Base-by-base conservation (phyloP, 1,284 basidiomycete species). In the Tranzscheliella williamsii region DNA sequence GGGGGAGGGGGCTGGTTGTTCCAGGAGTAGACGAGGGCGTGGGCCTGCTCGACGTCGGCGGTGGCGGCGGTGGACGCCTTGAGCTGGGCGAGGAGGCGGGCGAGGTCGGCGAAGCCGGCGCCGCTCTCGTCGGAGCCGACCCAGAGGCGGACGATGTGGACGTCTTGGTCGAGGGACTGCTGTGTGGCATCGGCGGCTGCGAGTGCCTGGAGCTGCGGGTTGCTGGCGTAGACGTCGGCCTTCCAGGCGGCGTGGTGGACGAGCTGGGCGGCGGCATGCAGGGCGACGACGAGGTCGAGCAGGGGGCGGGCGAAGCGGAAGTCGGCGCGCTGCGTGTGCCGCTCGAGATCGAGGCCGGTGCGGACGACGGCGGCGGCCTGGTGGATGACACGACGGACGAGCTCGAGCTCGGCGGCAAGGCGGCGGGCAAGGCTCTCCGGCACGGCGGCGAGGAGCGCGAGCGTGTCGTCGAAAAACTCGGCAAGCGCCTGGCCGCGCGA, bases 381-480 rank as follows among this genome's bases (percentile, higher is more conserved):
- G 15, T 29, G 24, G 15, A 67, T 18, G 5, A 36, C 24, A 6
- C 5, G 26, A 27, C 24, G 16, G 17, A 56, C 41, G 34, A 50
- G 47, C 26, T 36, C 41, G 42, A 54, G 37, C 32, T 61, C 49
- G 3, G 29, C 24, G 3, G 8, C 27, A n/a, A 49, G 30, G 24
- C 29, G 23, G 8, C 11, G 3, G 1, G 45, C 20, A 12, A 50
- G 38, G 1, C 23, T 20, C 0, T 16, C 7, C 11, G 54, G 51
- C 4, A 57, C 38, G 2, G 43, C 39, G n/a, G 44, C 22, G 34
- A 67, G 38, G 29, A 42, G 36, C 17, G 22, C 23, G 8, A 17
- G 17, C n/a, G 33, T 44, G 82, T 81, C 41, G 72, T 68, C 6
- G 75, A 63, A 54, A 80, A 82, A 5, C 79, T 78, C 33, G 57